Evolutionary conservation across 176 grass and related monocot genomes (phyloP).

Genomic region (Ensete ventricosum): DNA sequence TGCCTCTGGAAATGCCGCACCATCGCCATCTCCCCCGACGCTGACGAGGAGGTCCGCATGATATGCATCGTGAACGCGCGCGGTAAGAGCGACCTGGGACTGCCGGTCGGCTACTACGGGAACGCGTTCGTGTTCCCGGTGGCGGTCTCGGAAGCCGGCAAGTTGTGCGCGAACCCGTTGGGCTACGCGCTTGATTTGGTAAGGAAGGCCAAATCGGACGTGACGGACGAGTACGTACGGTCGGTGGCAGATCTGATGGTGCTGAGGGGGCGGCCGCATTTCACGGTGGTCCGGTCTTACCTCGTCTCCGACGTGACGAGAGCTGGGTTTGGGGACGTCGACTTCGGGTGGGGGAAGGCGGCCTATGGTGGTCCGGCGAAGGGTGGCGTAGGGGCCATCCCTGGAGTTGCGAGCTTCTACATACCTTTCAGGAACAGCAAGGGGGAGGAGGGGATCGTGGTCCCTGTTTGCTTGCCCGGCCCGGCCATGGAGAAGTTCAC

Average conservation of each 20-base stretch:
- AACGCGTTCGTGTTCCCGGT: conserved; percentile 72
- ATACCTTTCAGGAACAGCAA: conserved; percentile 50
- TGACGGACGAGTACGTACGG: conserved; percentile 50
- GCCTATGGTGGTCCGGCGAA: conserved; percentile 58
- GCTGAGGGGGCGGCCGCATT: conserved; percentile 45
- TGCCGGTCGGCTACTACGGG: conserved; percentile 68
- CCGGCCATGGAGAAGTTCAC: conserved; percentile 56
- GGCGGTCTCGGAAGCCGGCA: conserved; percentile 36
- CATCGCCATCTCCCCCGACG: conserved; percentile 37
- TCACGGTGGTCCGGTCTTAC: conserved; percentile 63
- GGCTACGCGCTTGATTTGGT: conserved; percentile 55
- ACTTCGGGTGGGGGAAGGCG: conserved; percentile 83
- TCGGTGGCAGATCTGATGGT: conserved; percentile 66
- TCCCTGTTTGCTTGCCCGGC: conserved; percentile 56
- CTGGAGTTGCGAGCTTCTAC: conserved; percentile 62
- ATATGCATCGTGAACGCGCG: conserved; percentile 61
- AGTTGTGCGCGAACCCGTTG: conserved; percentile 35
- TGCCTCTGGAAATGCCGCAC: conserved; percentile 76
- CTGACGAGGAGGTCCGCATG: conserved; percentile 71
- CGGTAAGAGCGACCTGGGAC: conserved; percentile 25
- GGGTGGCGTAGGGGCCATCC: conserved; percentile 52
- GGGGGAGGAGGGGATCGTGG: conserved; percentile 51
- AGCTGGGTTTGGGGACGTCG: conserved; percentile 54
- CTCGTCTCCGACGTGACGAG: conserved; percentile 51
- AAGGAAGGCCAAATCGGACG: conserved; percentile 51